phyloP scores from a whole-genome alignment of 1,139 yeast genomes.

The Komagataea norvegica region DNA sequence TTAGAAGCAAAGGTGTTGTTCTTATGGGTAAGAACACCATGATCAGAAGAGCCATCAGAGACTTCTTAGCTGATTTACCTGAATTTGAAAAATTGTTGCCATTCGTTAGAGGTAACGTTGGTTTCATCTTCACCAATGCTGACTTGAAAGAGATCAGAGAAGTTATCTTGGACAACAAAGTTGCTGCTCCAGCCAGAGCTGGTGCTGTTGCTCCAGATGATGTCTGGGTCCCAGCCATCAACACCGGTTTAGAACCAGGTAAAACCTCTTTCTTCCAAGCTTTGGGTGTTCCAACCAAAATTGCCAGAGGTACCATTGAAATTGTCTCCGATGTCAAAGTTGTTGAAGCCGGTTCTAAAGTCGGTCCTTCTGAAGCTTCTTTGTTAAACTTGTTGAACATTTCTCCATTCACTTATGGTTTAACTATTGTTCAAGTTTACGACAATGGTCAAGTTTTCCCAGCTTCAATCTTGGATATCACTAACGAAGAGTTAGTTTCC shows the following conservation, averaged over 20 bases:
- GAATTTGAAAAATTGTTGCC: slow-evolving; percentile 95
- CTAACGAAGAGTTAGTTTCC: slow-evolving; percentile 90
- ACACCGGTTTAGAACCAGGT: slow-evolving; percentile 99
- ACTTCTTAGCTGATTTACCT: slow-evolving; percentile 89
- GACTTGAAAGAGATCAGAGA: slow-evolving; percentile 94
- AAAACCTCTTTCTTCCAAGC: slow-evolving; percentile 99
- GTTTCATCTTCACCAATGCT: slow-evolving; percentile 97
- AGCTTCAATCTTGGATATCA: slow-evolving; percentile 93
- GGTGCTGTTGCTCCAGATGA: slow-evolving; percentile 99
- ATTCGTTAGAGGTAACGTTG: slow-evolving; percentile 94
- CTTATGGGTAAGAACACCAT: slow-evolving; percentile 99
- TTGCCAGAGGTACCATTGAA: slow-evolving; percentile 99
- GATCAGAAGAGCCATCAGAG: slow-evolving; percentile 99
- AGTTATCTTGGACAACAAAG: slow-evolving; percentile 81
- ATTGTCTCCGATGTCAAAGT: slow-evolving; percentile 96
- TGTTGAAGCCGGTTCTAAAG: slow-evolving; percentile 78
- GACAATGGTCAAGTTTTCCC: slow-evolving; percentile 99
- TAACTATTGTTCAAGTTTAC: slow-evolving; percentile 93
- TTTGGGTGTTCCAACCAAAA: slow-evolving; percentile 99
- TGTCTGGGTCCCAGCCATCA: slow-evolving; percentile 97
- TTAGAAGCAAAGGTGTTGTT: slow-evolving; percentile 92
- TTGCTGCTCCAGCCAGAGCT: slow-evolving; percentile 99
- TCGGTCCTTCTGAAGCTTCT: slow-evolving; percentile 99
- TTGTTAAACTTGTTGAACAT: slow-evolving; percentile 99
- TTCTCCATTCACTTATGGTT: slow-evolving; percentile 99